Conservation (phyloP, 306 rosid species). For the Cicer judaicum region DNA sequence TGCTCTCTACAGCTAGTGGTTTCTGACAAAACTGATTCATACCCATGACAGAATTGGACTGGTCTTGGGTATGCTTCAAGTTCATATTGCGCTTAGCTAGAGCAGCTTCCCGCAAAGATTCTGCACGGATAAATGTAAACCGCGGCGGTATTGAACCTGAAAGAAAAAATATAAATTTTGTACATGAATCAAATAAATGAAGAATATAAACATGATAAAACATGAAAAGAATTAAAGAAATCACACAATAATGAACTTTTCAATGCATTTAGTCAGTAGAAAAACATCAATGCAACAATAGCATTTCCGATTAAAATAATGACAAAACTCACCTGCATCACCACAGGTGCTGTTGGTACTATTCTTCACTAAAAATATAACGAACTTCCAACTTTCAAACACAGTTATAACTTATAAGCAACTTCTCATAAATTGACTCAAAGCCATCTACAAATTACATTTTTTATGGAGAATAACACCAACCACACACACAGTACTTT, state of each 20-base stretch:
- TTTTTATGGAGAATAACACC: neutral
- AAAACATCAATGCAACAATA: conserved; percentile 2
- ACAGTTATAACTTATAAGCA: neutral
- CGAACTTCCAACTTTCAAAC: neutral
- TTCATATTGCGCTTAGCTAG: conserved; percentile 54
- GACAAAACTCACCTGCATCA: neutral
- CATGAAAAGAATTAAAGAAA: neutral
- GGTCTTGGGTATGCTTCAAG: conserved; percentile 40
- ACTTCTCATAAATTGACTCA: neutral
- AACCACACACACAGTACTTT: neutral
- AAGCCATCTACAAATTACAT: neutral
- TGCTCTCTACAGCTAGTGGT: conserved; percentile 39
- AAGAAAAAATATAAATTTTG: conserved; percentile 32
- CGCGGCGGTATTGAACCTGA: conserved; percentile 60
- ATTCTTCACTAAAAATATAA: neutral
- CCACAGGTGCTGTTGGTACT: neutral
- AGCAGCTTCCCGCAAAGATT: conserved; percentile 64
- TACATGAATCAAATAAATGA: neutral
- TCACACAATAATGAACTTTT: neutral
- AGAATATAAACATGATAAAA: neutral
- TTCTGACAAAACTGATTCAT: conserved; percentile 40
- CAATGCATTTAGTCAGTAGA: conserved; percentile 22
- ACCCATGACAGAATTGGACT: conserved; percentile 45
- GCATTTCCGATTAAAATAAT: conserved; percentile 15
- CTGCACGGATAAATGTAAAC: conserved; percentile 58